Evolutionary conservation across 192 early-diverging fungal genomes (phyloP), one percentile per base, ranked within the genome.

Genomic region (Backusella parvicylindrica): DNA sequence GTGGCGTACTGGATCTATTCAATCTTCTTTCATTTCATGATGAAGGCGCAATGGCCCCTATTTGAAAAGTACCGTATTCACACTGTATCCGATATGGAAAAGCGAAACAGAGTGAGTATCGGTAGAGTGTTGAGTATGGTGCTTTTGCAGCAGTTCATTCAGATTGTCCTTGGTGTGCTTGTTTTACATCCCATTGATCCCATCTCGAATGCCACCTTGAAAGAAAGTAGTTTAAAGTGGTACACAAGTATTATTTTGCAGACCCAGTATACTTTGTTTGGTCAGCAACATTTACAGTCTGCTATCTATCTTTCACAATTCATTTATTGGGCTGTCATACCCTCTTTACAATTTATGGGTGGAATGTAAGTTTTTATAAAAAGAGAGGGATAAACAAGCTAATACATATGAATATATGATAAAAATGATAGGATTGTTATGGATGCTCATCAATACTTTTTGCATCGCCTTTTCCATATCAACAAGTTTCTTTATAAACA

Each of bases 21-120:
- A 1, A 79, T 90, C 11, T 78, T 89, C 60, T 90, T 90, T 47
- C 90, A 89, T 79, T 78, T 88, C 64, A 77, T 93, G 56, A 90
- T 91, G 12, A 75, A 79, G 68, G 74, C 85, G 15, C 80, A 91
- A 63, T 75, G 88, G 18, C 85, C 90, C 12, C 85, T 84, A 56
- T 81, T 92, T 56, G 93, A 94, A 75, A 79, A 90, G 74, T 92
- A 93, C 75, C 81, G 91, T 33, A 88, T 94, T 80, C 81, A 92
- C 77, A 71, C 85, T 75, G 80, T 89, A 71, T 75, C 83, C 40
- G 81, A 86, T 40, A 47, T 80, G 83, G 77, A 87, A 53, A 87
- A 79, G 36, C 79, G 81, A 26, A 94, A 94, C 76, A 85, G 86
- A 73, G 90, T 94, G 26, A 88, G 91, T 11, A 75, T 91, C 13